These are phyloP conservation scores for Rhazya stricta DNA, from an alignment of 257 asterid species.

Conservation along the genomic window DNA sequence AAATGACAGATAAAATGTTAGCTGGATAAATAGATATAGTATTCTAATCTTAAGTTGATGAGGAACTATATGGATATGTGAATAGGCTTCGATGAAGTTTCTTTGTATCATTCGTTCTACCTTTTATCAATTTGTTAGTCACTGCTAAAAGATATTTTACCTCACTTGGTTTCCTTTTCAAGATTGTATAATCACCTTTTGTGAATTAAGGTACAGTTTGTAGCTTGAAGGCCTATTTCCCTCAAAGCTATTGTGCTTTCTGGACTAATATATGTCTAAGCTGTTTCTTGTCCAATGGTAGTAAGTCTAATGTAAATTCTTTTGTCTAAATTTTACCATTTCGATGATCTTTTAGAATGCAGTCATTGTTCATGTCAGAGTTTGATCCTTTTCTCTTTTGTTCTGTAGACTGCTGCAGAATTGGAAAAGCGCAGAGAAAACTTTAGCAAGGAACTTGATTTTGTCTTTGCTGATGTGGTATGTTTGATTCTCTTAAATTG, in stretches of 20 bases:
- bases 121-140: not conserved
- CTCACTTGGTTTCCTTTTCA: not conserved
- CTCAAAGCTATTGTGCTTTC: not conserved
- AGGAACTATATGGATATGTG: not conserved
- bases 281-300: not conserved
- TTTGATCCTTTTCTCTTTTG: conserved; percentile 13
- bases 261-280: not conserved
- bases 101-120: not conserved
- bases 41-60: not conserved
- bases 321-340: not conserved
- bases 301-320: not conserved
- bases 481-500: not conserved
- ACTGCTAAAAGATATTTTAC: not conserved
- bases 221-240: not conserved
- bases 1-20: not conserved
- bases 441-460: conserved; percentile 84
- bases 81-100: not conserved
- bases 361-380: not conserved
- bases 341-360: not conserved
- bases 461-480: conserved; percentile 95
- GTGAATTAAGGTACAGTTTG: not conserved
- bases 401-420: conserved; percentile 83
- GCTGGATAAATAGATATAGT: not conserved
- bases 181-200: not conserved
- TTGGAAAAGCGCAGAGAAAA: conserved; percentile 76